phyloP scores from a whole-genome alignment of 2,329 filamentous ascomycete genomes.

The Microdochium nivale region DNA sequence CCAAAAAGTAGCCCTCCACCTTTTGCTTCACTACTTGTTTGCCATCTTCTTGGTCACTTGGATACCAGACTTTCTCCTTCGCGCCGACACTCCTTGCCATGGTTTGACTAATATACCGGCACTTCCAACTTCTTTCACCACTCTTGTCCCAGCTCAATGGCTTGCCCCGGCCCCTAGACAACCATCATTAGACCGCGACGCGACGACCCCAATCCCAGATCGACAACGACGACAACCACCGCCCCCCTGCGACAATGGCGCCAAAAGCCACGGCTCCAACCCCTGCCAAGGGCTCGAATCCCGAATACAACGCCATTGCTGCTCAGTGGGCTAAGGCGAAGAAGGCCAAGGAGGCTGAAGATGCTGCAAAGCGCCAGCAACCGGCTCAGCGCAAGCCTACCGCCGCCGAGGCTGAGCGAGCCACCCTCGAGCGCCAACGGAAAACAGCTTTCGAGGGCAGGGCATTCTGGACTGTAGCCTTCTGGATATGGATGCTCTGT shows the following conservation, averaged over 20 bases:
- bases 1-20: background rate
- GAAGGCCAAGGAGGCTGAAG: conserved; percentile 34
- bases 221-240: conserved; percentile 1
- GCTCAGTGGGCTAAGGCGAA: conserved; percentile 46
- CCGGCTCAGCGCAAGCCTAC: background rate
- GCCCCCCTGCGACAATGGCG: conserved; percentile 17
- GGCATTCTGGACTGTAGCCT: conserved; percentile 52
- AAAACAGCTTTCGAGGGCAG: conserved; percentile 41
- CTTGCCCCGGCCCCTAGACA: background rate
- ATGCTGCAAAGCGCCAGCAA: conserved; percentile 21
- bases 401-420: conserved; percentile 31
- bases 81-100: background rate
- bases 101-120: background rate
- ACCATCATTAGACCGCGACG: background rate
- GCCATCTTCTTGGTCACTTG: background rate
- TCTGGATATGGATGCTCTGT: conserved; percentile 62
- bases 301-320: conserved; percentile 44
- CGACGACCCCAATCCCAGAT: background rate
- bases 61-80: background rate
- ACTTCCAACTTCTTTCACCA: background rate
- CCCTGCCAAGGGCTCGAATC: conserved; percentile 13
- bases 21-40: background rate
- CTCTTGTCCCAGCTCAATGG: background rate
- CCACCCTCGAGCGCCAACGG: conserved; percentile 36
- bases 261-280: conserved; percentile 10